phyloP scores from a whole-genome alignment of 768 basidiomycete genomes.

The Suillus occidentalis region DNA sequence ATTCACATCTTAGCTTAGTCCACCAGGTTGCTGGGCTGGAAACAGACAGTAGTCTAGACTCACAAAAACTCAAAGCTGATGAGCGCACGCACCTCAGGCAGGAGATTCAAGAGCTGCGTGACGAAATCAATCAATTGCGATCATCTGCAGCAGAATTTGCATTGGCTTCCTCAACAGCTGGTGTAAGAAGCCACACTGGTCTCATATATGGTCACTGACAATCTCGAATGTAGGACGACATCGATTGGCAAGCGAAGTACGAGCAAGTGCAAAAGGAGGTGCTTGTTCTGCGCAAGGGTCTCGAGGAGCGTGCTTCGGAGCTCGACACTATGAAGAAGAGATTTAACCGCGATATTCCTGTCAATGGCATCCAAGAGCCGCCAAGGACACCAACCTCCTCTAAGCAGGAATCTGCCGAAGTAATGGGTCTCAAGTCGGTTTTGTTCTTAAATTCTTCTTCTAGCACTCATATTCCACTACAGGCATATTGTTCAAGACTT shows the following conservation, averaged over 20 bases:
- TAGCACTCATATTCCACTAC: conserved; percentile 8
- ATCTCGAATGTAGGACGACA: conserved; percentile 19
- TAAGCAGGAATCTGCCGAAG: conserved; percentile 64
- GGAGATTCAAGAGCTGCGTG: conserved; percentile 57
- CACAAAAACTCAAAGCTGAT: conserved; percentile 46
- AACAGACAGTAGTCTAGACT: conserved; percentile 37
- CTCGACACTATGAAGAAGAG: conserved; percentile 59
- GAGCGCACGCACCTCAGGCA: conserved; percentile 53
- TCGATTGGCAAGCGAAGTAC: conserved; percentile 27
- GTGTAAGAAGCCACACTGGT: conserved; percentile 8
- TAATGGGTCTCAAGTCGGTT: conserved; percentile 76
- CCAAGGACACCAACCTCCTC: conserved; percentile 36
- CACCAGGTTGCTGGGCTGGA: conserved; percentile 50
- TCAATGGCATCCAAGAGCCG: conserved; percentile 39
- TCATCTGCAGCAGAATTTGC: conserved; percentile 22
- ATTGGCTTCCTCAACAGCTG: conserved; percentile 21
- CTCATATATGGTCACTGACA: not conserved
- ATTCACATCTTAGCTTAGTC: not conserved
- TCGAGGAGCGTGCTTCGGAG: conserved; percentile 47
- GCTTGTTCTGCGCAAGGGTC: conserved; percentile 29
- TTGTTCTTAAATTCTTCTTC: not conserved
- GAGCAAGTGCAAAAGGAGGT: conserved; percentile 33
- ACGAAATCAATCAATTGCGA: conserved; percentile 43
- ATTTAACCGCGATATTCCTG: conserved; percentile 53
- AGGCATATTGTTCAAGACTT: conserved; percentile 89